A percentile compares a stretch with the other conserved stretches of the same genome.
Conservation (phyloP, 306 rosid genomes). For the Cicer arietinum region DNA sequence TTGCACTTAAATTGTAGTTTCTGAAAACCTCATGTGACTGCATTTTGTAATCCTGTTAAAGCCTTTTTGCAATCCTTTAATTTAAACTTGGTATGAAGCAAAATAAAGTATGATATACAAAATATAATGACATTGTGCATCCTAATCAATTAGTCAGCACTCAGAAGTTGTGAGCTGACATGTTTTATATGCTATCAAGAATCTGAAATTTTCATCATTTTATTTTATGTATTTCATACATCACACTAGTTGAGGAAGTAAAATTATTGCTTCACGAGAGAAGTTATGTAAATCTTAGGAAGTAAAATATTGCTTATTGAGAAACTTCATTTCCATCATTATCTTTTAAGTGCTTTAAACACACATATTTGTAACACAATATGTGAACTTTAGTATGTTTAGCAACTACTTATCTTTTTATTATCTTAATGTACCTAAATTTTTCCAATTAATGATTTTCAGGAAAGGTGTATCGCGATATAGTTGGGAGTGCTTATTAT, state of each 20-base stretch:
- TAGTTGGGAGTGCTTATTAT: constrained; percentile 92
- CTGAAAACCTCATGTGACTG: constrained; percentile 1
- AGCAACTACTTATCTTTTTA: constrained; percentile 10
- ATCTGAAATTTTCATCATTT: constrained; percentile 4
- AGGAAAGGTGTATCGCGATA: constrained; percentile 84
- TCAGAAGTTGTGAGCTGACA: constrained; percentile 6
- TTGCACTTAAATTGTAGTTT: constrained; percentile 1
- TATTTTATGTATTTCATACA: not conserved
- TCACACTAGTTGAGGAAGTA: not conserved
- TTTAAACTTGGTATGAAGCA: not conserved
- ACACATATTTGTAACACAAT: not conserved
- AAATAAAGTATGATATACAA: not conserved
- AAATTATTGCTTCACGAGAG: not conserved
- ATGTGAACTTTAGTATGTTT: constrained; percentile 33
- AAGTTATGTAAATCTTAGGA: constrained; percentile 8
- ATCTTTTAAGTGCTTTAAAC: constrained; percentile 5
- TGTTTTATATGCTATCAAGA: constrained; percentile 18
- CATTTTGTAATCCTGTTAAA: constrained; percentile 2
- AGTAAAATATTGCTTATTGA: constrained; percentile 8
- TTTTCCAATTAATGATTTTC: constrained; percentile 41
- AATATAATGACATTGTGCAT: constrained; percentile 10
- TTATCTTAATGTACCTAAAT: constrained; percentile 33
- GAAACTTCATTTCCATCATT: constrained; percentile 21
- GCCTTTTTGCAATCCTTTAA: not conserved
- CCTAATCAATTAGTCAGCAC: not conserved